Evolutionary conservation across 2,329 filamentous ascomycete genomes (phyloP), one percentile per base, ranked within the genome.

Genomic region (Taxawa tesnikishii): DNA sequence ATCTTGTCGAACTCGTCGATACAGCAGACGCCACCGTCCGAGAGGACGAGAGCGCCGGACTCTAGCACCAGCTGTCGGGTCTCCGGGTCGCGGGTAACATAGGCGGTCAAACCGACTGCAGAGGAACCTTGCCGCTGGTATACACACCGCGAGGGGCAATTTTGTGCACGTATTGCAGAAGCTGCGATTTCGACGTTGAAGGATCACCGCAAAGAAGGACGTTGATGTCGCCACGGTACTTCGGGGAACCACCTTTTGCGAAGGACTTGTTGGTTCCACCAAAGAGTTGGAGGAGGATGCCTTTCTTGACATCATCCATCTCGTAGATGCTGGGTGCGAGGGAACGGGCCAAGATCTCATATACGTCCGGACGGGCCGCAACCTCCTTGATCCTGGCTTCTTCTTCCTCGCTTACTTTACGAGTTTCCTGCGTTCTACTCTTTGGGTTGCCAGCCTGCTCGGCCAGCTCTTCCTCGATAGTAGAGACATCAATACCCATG

Each of bases 241-340:
- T 87, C 5, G 90, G 90, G 50, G 83, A 94, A 36, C 87, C 90
- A 34, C 90, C 90, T 58, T 94, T 96, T 37, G 93, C 75, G 56
- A 98, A 98, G 1, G 83, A 83, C 62, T 98, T 98, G 66, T 98
- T 98, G 19, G 90, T 94, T 35, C 90, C 90, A 23, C 90, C 88
- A 53, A 98, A 98, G 25, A 98, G 73, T 51, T 98, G 90, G 4
- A 98, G 75, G 8, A 98, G 67, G 39, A 98, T 94, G 8, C 90
- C 90, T 61, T 98, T 98, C 68, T 98, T 98, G 29, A 96, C 85
- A 49, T 98, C 90, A 45, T 98, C 90, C 77, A 93, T 82, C 58
- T 98, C 90, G 61, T 92, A 94, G 49, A 98, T 80, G 38, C 87
- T 94, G 10, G 90, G 90, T 2, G 90, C 90, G 16, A 98, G 66